A percentile compares a stretch with the other conserved stretches of the same genome.
Conservation (phyloP, 176 grass and related monocot genomes). For the Triticum urartu region DNA sequence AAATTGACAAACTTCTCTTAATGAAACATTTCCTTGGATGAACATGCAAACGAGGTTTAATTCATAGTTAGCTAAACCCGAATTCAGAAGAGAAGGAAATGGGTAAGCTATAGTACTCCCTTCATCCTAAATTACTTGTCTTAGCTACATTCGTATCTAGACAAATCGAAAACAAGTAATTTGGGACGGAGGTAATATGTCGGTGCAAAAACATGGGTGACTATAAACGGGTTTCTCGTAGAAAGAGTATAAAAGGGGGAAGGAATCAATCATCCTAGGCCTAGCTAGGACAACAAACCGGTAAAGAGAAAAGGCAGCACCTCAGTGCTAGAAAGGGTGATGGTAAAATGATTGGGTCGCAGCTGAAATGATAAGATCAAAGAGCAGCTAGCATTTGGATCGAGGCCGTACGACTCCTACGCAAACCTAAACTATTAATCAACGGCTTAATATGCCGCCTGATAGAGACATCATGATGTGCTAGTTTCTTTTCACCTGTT, state of each 20-base stretch:
- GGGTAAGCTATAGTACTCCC: too few species aligned
- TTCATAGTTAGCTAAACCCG: neutral
- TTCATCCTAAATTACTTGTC: too few species aligned
- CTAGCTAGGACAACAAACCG: conserved; percentile 38
- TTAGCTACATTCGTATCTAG: too few species aligned
- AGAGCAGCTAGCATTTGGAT: neutral
- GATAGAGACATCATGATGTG: conserved; percentile 57
- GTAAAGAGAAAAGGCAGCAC: conserved; percentile 40
- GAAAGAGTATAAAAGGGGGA: neutral
- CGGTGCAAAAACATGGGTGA: neutral
- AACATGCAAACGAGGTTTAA: neutral
- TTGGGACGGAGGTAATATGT: neutral
- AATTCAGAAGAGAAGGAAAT: neutral
- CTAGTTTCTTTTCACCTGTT: conserved; percentile 35
- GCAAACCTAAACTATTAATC: conserved; percentile 36
- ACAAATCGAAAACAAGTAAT: too few species aligned
- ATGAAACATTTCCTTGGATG: neutral
- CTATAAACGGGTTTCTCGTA: neutral
- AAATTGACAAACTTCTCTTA: neutral
- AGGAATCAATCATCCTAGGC: conserved; percentile 21
- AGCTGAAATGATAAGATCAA: conserved; percentile 53
- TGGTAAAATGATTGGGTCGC: conserved; percentile 50
- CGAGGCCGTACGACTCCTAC: conserved; percentile 12
- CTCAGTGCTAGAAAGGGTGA: conserved; percentile 40
- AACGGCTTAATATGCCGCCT: conserved; percentile 34